phyloP scores from a whole-genome alignment of 495 filamentous ascomycete genomes.

The Podospora conica region DNA sequence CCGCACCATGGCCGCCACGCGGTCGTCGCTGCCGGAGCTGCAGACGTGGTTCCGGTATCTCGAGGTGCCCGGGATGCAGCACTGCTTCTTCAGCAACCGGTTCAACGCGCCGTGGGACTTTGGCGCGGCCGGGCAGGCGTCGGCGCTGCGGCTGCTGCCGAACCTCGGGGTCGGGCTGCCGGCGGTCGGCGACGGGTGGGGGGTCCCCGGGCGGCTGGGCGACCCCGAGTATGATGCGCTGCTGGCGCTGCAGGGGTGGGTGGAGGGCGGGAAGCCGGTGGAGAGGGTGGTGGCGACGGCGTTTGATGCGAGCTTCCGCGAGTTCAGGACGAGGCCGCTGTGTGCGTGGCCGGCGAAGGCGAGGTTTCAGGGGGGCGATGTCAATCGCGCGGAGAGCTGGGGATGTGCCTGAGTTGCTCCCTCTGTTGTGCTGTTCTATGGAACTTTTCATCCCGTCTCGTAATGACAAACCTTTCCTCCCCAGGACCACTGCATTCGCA shows the following conservation, averaged over 20 bases:
- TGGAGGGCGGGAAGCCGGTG: slow-evolving; percentile 40
- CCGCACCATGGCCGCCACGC: slow-evolving; percentile 27
- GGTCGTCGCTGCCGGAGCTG: slow-evolving; percentile 11
- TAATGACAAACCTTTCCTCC: background rate
- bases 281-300: slow-evolving; percentile 42
- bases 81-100: slow-evolving; percentile 34
- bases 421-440: too few species aligned
- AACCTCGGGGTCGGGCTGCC: slow-evolving; percentile 13
- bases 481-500: background rate
- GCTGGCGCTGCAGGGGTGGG: slow-evolving; percentile 48
- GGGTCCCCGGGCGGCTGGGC: slow-evolving; percentile 23
- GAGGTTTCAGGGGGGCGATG: slow-evolving; percentile 16
- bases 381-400: slow-evolving; percentile 16
- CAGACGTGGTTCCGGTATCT: slow-evolving; percentile 40
- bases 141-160: slow-evolving; percentile 15
- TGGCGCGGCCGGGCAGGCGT: slow-evolving; percentile 30
- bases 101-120: slow-evolving; percentile 43
- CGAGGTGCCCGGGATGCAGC: slow-evolving; percentile 42
- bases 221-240: slow-evolving; percentile 43
- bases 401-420: slow-evolving; percentile 12
- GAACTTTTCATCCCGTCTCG: background rate
- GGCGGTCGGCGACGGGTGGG: slow-evolving; percentile 29
- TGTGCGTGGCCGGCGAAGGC: slow-evolving; percentile 37
- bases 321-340: slow-evolving; percentile 31
- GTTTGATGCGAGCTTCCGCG: slow-evolving; percentile 30